A percentile compares a stretch with the other conserved stretches of the same genome.
Conservation (phyloP, 495 filamentous ascomycete genomes). For the Lophiotrema nucula region DNA sequence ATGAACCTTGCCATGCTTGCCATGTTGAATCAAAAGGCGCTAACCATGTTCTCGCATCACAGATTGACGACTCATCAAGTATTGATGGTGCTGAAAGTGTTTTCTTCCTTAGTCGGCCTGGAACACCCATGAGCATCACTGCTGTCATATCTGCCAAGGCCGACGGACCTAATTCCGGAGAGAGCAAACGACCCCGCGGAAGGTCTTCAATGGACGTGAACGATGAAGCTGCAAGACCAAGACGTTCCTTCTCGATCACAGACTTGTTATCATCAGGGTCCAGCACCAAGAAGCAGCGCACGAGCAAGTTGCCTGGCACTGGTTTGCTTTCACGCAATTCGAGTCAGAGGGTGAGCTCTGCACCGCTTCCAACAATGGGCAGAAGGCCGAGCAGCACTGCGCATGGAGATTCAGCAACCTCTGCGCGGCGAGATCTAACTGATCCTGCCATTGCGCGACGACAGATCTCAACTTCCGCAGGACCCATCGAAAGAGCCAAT, state of each 20-base stretch:
- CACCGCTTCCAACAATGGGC: slow-evolving; percentile 37
- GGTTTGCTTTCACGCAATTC: slow-evolving; percentile 31
- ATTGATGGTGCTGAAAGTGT: slow-evolving; percentile 31
- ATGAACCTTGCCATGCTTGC: too few species aligned
- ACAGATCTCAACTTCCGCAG: slow-evolving; percentile 34
- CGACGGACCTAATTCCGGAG: slow-evolving; percentile 2
- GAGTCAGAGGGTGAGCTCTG: slow-evolving; percentile 34
- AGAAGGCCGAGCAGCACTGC: slow-evolving; percentile 28
- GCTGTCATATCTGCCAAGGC: slow-evolving; percentile 19
- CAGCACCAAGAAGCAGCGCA: slow-evolving; percentile 35
- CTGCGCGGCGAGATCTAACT: slow-evolving; percentile 40
- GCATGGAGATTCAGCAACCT: slow-evolving; percentile 29
- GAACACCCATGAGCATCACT: slow-evolving; percentile 30
- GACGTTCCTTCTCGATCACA: slow-evolving; percentile 44
- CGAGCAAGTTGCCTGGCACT: slow-evolving; percentile 24
- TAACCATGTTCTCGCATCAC: too few species aligned
- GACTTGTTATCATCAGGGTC: slow-evolving; percentile 38
- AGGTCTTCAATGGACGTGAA: not conserved
- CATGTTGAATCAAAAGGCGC: too few species aligned
- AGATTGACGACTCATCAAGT: slow-evolving; percentile 37
- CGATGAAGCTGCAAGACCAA: slow-evolving; percentile 18
- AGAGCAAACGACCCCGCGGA: not conserved
- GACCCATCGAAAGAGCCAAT: not conserved
- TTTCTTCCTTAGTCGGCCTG: slow-evolving; percentile 35
- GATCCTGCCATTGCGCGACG: slow-evolving; percentile 32